Evolutionary conservation across 2,329 filamentous ascomycete species (phyloP).

Genomic region (Cercospora sesami): DNA sequence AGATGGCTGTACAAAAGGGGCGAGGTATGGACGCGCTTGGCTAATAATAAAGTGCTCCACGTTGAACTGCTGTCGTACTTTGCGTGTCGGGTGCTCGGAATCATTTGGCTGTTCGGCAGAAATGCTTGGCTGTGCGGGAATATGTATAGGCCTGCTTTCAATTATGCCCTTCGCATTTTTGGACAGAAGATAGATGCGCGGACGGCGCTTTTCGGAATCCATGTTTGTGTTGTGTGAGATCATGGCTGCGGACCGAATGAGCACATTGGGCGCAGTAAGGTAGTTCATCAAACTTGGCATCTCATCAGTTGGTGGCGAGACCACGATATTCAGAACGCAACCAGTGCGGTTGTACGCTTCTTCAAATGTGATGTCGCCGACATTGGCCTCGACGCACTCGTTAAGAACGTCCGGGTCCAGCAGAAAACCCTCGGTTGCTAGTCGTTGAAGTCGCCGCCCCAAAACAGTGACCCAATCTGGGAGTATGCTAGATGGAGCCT

Average conservation of each 20-base stretch:
- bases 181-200: constrained; percentile 61
- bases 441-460: constrained; percentile 65
- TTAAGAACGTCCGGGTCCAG: constrained; percentile 72
- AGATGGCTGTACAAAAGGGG: constrained; percentile 62
- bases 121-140: constrained; percentile 41
- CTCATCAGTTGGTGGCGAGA: constrained; percentile 72
- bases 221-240: constrained; percentile 74
- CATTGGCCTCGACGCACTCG: constrained; percentile 78
- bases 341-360: constrained; percentile 87
- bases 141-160: constrained; percentile 66
- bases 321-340: constrained; percentile 85
- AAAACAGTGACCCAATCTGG: constrained; percentile 56
- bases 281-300: constrained; percentile 88
- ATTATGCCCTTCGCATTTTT: constrained; percentile 74
- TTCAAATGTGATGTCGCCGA: constrained; percentile 88
- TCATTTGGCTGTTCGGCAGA: background rate
- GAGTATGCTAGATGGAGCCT: constrained; percentile 60
- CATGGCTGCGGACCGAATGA: constrained; percentile 78
- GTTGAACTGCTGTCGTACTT: constrained; percentile 81
- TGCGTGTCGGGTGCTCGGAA: constrained; percentile 56
- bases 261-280: constrained; percentile 87
- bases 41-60: constrained; percentile 95
- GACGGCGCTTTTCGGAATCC: constrained; percentile 61
- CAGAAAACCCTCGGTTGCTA: constrained; percentile 76
- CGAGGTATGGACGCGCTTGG: constrained; percentile 84